These are phyloP conservation scores for Penicillium concentricum DNA, from an alignment of 2,329 filamentous ascomycete genomes.

Conservation along the genomic window DNA sequence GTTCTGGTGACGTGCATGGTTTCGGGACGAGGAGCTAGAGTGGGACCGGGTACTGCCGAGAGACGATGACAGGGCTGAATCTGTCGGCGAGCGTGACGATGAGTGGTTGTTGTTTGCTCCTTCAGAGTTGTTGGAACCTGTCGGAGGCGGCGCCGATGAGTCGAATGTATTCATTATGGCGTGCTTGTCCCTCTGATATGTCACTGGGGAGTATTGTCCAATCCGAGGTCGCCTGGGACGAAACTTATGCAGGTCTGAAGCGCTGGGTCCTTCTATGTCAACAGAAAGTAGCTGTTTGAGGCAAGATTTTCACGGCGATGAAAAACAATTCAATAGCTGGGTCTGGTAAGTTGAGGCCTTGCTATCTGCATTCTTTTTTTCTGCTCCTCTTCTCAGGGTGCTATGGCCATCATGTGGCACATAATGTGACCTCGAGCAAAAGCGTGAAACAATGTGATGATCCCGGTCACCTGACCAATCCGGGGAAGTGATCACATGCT, in stretches of 20 bases:
- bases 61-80: slow-evolving; percentile 26
- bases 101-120: slow-evolving; percentile 17
- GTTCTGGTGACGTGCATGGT: slow-evolving; percentile 16
- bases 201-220: slow-evolving; percentile 11
- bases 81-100: slow-evolving; percentile 22
- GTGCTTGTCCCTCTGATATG: slow-evolving; percentile 26
- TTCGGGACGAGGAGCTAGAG: slow-evolving; percentile 21
- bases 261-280: neutral
- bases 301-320: neutral
- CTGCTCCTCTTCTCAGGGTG: neutral
- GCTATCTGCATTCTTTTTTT: neutral
- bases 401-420: slow-evolving; percentile 10
- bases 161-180: slow-evolving; percentile 37
- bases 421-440: slow-evolving; percentile 1
- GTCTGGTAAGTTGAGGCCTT: slow-evolving; percentile 15
- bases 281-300: neutral
- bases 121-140: slow-evolving; percentile 10
- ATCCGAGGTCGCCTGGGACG: slow-evolving; percentile 5
- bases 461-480: slow-evolving; percentile 8
- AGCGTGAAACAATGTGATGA: neutral
- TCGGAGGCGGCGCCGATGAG: slow-evolving; percentile 25
- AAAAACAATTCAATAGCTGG: neutral
- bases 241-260: slow-evolving; percentile 12
- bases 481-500: slow-evolving; percentile 6
- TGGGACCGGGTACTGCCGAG: slow-evolving; percentile 23